phyloP scores from a whole-genome alignment of 805 yeast genomes.

The Nakazawaea sp. region DNA sequence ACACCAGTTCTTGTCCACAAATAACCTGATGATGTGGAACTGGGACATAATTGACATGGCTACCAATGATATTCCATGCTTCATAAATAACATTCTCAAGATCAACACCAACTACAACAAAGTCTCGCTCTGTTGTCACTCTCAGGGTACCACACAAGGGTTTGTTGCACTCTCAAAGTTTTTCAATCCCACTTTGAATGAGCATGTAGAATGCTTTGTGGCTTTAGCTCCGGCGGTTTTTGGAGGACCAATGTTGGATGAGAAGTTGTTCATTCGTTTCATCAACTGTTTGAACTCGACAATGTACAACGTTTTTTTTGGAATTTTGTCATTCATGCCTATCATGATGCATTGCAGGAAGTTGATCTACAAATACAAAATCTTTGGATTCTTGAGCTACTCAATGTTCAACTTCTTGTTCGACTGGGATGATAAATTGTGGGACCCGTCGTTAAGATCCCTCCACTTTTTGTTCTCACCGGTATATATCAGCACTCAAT shows the following conservation, averaged over 20 bases:
- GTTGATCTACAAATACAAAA: constrained; percentile 36
- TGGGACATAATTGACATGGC: constrained; percentile 92
- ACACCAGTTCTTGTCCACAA: constrained; percentile 41
- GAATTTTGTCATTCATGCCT: constrained; percentile 73
- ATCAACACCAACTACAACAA: constrained; percentile 29
- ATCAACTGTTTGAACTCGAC: constrained; percentile 45
- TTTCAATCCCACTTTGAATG: constrained; percentile 33
- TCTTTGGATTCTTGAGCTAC: constrained; percentile 64
- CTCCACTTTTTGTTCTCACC: constrained; percentile 85
- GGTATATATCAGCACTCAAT: constrained; percentile 66
- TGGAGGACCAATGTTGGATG: constrained; percentile 71
- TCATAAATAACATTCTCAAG: constrained; percentile 53
- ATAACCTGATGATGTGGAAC: constrained; percentile 68
- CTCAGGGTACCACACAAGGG: constrained; percentile 90
- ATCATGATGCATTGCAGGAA: constrained; percentile 56
- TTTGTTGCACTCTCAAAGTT: constrained; percentile 59
- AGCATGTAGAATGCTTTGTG: constrained; percentile 58
- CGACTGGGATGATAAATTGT: constrained; percentile 77
- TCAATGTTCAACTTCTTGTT: constrained; percentile 81
- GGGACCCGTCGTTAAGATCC: constrained; percentile 62
- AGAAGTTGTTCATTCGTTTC: constrained; percentile 52
- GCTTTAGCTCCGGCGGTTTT: constrained; percentile 89
- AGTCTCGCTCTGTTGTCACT: constrained; percentile 70
- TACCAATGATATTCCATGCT: constrained; percentile 64
- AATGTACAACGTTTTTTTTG: constrained; percentile 52